Evolutionary conservation across 495 filamentous ascomycete species (phyloP).

Genomic region (Penicillium arizonense): DNA sequence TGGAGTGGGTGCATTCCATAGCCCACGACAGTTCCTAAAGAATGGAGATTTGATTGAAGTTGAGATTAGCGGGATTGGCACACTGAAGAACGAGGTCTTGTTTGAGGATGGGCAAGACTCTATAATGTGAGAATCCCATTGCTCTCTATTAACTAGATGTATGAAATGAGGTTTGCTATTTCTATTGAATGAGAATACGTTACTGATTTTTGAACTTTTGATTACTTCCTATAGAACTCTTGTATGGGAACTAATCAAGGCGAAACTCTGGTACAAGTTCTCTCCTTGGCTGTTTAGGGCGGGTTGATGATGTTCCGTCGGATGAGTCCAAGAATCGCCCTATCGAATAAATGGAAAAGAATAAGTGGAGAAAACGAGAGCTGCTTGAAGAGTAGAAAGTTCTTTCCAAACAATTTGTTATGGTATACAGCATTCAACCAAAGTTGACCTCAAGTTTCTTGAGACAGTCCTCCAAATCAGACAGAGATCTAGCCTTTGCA

Average conservation of each 20-base stretch:
- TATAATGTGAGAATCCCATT: conserved; percentile 7
- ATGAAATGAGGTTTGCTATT: no score
- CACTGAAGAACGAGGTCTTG: conserved; percentile 3
- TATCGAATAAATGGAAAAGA: no score
- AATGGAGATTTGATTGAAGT: conserved; percentile 42
- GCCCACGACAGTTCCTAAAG: conserved; percentile 33
- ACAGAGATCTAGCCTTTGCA: neutral
- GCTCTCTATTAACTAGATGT: neutral
- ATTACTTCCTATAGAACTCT: neutral
- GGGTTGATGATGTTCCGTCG: no score
- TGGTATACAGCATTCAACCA: no score
- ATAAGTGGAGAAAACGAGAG: no score
- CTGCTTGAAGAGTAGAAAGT: no score
- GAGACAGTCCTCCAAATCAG: neutral
- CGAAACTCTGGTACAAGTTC: neutral
- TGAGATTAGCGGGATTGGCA: conserved; percentile 3
- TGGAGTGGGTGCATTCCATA: conserved; percentile 36
- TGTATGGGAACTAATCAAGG: neutral
- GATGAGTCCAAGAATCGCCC: no score
- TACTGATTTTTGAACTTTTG: neutral
- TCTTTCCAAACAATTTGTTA: no score
- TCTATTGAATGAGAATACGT: no score
- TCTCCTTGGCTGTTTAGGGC: neutral
- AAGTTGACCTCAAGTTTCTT: neutral
- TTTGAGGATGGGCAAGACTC: conserved; percentile 15